These are phyloP conservation scores for Wickerhamomyces bisporus DNA, from an alignment of 805 yeast species.

Conservation along the genomic window DNA sequence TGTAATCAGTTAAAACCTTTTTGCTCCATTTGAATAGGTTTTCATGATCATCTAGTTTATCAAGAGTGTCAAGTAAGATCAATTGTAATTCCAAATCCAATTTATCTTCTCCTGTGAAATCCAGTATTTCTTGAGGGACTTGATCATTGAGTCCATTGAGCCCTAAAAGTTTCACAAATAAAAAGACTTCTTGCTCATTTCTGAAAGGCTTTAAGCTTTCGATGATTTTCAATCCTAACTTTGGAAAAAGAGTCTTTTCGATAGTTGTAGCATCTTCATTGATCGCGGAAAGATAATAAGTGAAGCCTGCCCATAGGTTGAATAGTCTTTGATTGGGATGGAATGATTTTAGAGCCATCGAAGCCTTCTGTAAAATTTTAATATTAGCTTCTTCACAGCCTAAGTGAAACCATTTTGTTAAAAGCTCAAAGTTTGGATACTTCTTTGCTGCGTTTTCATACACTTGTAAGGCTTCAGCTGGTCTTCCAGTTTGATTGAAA, in stretches of 20 bases:
- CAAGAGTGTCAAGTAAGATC: slow-evolving; percentile 44
- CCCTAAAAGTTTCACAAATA: slow-evolving; percentile 47
- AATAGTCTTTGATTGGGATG: slow-evolving; percentile 31
- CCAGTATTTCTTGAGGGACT: slow-evolving; percentile 28
- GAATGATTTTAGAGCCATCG: slow-evolving; percentile 37
- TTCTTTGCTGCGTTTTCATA: slow-evolving; percentile 56
- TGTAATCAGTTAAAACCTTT: slow-evolving; percentile 37
- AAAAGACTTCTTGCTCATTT: slow-evolving; percentile 61
- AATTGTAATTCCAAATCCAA: slow-evolving; percentile 61
- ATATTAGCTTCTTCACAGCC: slow-evolving; percentile 44
- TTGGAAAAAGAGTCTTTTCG: slow-evolving; percentile 49
- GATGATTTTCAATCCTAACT: slow-evolving; percentile 54
- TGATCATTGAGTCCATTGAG: slow-evolving; percentile 30
- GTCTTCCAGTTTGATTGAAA: slow-evolving; percentile 34
- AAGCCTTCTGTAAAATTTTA: slow-evolving; percentile 48
- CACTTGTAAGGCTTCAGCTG: slow-evolving; percentile 39
- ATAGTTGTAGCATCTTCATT: slow-evolving; percentile 32
- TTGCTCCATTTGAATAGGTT: slow-evolving; percentile 36
- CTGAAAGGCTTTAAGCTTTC: slow-evolving; percentile 46
- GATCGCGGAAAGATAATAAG: slow-evolving; percentile 39
- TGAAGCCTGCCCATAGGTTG: slow-evolving; percentile 52
- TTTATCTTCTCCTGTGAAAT: slow-evolving; percentile 27
- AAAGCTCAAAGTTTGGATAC: slow-evolving; percentile 44
- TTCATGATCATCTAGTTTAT: slow-evolving; percentile 36
- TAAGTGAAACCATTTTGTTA: slow-evolving; percentile 53